Percentiles rank a stretch among this genome's conserved stretches.
Conservation (phyloP, 352 stramenopile genomes). For the Phytophthora sp. region DNA sequence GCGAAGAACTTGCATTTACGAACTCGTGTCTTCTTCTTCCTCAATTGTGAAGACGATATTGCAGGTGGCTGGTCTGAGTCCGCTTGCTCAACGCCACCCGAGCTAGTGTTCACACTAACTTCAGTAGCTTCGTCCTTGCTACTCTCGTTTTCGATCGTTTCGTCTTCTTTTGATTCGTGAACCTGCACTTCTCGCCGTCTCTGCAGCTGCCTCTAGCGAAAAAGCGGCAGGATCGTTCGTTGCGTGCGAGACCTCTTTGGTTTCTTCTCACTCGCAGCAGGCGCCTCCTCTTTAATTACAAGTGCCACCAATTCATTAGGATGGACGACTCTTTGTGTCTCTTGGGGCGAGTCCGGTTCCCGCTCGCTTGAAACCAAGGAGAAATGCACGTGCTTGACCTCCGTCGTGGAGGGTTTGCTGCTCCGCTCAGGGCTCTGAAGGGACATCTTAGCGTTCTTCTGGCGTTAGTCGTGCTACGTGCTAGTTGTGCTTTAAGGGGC, state of each 20-base stretch:
- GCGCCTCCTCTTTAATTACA: background rate
- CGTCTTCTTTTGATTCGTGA: slow-evolving; percentile 35
- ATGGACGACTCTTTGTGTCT: background rate
- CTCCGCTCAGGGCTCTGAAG: slow-evolving; percentile 54
- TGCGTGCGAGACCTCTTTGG: slow-evolving; percentile 8
- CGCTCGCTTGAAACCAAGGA: slow-evolving; percentile 64
- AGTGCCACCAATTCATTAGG: background rate
- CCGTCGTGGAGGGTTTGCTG: too few relatives aligned
- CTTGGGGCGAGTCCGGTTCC: too few relatives aligned
- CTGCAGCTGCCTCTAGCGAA: slow-evolving; percentile 56
- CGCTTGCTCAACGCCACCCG: slow-evolving; percentile 1
- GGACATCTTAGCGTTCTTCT: slow-evolving; percentile 50
- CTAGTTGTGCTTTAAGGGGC: background rate
- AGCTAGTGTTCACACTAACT: background rate
- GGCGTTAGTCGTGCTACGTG: slow-evolving; percentile 16
- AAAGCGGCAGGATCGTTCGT: slow-evolving; percentile 47
- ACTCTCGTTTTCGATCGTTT: slow-evolving; percentile 17
- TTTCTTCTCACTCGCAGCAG: background rate
- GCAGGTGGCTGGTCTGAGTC: background rate
- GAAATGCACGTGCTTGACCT: slow-evolving; percentile 20
- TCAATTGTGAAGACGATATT: background rate
- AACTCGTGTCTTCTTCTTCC: slow-evolving; percentile 17
- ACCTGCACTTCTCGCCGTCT: slow-evolving; percentile 55
- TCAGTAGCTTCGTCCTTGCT: background rate
- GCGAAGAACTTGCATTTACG: slow-evolving; percentile 58